Evolutionary conservation across 1,284 basidiomycete species (phyloP).

Genomic region (Melanopsichium pennsylvanicum): DNA sequence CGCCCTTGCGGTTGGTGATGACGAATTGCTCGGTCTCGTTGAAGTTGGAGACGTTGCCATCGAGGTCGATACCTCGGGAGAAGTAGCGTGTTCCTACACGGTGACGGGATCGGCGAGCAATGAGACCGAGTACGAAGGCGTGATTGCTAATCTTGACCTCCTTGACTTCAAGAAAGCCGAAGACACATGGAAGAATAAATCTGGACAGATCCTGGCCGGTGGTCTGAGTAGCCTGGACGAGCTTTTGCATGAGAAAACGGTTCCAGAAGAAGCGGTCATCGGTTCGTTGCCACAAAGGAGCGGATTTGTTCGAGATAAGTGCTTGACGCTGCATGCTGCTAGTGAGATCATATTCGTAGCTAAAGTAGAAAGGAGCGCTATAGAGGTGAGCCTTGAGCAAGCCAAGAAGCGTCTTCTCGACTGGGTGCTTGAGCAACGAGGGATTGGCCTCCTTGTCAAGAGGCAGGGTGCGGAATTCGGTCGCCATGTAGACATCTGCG

Average conservation of each 20-base stretch:
- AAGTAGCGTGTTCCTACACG: conserved; percentile 97
- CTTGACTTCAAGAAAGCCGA: conserved; percentile 79
- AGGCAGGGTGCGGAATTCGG: conserved; percentile 90
- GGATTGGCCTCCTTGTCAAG: conserved; percentile 75
- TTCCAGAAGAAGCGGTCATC: conserved; percentile 99
- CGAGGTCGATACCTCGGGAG: conserved; percentile 85
- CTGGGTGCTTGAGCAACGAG: conserved; percentile 74
- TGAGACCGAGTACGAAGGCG: conserved; percentile 83
- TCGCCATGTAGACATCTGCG: conserved; percentile 85
- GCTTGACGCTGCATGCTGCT: conserved; percentile 86
- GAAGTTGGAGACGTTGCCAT: conserved; percentile 69
- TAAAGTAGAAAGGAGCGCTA: conserved; percentile 84
- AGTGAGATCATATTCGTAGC: conserved; percentile 90
- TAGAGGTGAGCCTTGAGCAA: conserved; percentile 86
- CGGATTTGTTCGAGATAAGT: conserved; percentile 68
- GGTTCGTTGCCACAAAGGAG: conserved; percentile 75
- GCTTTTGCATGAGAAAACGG: conserved; percentile 70
- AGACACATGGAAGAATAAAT: conserved; percentile 79
- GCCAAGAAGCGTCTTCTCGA: conserved; percentile 85
- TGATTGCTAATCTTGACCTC: conserved; percentile 79
- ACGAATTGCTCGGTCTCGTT: conserved; percentile 72
- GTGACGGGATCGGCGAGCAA: conserved; percentile 90
- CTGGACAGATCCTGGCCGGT: conserved; percentile 73
- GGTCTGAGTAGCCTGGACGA: conserved; percentile 40
- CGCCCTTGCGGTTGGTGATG: conserved; percentile 65